Conservation (phyloP, 2,329 filamentous ascomycete genomes). For the Teratosphaeriaceae sp. region DNA sequence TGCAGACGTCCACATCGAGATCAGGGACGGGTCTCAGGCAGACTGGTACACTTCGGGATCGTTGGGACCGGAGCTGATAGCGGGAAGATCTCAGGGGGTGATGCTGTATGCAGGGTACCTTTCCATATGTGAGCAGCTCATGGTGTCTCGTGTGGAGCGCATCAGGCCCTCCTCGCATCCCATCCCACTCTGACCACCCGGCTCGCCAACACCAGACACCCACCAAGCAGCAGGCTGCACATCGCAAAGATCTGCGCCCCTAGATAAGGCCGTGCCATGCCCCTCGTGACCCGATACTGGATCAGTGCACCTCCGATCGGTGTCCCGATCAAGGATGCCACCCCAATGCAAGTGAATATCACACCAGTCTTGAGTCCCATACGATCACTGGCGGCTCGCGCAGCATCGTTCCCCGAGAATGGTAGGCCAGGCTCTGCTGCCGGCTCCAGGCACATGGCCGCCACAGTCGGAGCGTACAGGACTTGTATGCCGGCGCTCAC, state of each 20-base stretch:
- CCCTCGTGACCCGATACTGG: constrained; percentile 10
- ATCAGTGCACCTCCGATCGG: constrained; percentile 24
- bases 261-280: constrained; percentile 14
- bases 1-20: too few species aligned
- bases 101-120: too few species aligned
- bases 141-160: too few species aligned
- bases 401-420: neutral
- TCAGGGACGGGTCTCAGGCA: too few species aligned
- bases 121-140: too few species aligned
- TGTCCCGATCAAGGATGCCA: constrained; percentile 20
- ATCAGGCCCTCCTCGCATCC: constrained; percentile 8
- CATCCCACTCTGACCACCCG: constrained; percentile 19
- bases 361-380: constrained; percentile 21
- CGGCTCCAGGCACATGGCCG: constrained; percentile 16
- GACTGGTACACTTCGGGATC: too few species aligned
- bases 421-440: neutral
- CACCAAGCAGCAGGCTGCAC: constrained; percentile 16
- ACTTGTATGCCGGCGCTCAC: constrained; percentile 26
- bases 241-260: constrained; percentile 20
- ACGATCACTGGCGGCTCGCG: constrained; percentile 9
- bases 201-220: constrained; percentile 15
- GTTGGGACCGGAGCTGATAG: too few species aligned
- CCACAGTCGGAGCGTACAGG: constrained; percentile 22
- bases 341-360: constrained; percentile 19
- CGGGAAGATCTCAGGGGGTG: too few species aligned